Evolutionary conservation across 257 asterid genomes (phyloP).

Genomic region (Nicotiana attenuata): DNA sequence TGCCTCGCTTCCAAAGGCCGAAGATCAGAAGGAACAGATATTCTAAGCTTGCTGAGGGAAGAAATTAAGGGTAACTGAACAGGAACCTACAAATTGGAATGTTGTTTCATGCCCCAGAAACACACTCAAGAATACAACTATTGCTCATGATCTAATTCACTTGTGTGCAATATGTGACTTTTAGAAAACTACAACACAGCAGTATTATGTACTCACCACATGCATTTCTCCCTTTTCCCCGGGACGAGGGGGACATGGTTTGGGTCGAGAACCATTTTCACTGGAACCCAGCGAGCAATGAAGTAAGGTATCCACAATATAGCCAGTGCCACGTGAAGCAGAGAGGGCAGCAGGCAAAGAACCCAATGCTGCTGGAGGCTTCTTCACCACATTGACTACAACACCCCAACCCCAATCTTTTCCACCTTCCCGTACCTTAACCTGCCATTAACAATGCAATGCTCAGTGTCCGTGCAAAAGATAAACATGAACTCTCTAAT

Average conservation of each 20-base stretch:
- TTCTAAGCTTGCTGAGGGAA: conserved; percentile 74
- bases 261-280: conserved; percentile 77
- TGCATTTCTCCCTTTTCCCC: conserved; percentile 99
- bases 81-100: conserved; percentile 58
- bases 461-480: background rate
- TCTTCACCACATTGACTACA: conserved; percentile 90
- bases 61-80: conserved; percentile 90
- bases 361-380: conserved; percentile 49
- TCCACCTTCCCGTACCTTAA: conserved; percentile 85
- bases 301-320: conserved; percentile 83
- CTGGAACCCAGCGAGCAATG: conserved; percentile 70
- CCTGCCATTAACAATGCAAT: conserved; percentile 36
- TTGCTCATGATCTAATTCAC: background rate
- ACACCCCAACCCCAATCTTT: conserved; percentile 99
- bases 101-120: background rate
- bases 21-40: conserved; percentile 81
- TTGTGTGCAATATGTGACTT: background rate
- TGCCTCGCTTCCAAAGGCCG: conserved; percentile 88
- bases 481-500: background rate
- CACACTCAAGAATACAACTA: background rate
- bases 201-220: conserved; percentile 45
- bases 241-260: conserved; percentile 84
- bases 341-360: conserved; percentile 86
- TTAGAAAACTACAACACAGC: background rate
- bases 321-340: conserved; percentile 71